Conservation (phyloP, 352 stramenopile genomes). For the Pythium rhizo-oryzae region DNA sequence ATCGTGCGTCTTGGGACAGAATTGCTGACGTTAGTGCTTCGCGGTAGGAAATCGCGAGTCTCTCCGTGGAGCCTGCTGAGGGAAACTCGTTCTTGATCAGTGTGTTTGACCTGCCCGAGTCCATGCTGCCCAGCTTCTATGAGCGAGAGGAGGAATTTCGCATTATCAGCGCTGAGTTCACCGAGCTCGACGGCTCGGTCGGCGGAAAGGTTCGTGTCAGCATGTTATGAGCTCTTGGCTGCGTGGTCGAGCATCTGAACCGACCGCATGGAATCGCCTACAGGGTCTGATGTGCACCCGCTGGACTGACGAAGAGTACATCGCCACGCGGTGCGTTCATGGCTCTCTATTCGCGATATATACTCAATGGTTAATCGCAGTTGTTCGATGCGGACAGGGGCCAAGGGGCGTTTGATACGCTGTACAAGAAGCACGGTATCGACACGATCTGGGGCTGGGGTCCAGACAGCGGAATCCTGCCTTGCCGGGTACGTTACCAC, state of each 20-base stretch:
- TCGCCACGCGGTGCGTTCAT: constrained; percentile 51
- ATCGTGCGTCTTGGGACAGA: too few relatives aligned
- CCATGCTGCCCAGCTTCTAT: constrained; percentile 68
- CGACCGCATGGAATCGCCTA: neutral
- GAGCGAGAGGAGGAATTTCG: constrained; percentile 90
- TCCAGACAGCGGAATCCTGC: constrained; percentile 78
- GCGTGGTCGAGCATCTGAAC: neutral
- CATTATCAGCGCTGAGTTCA: constrained; percentile 79
- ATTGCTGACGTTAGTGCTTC: too few relatives aligned
- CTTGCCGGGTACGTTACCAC: constrained; percentile 88
- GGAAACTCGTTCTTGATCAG: constrained; percentile 70
- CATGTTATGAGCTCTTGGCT: neutral
- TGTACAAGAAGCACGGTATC: constrained; percentile 87
- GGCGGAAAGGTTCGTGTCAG: constrained; percentile 32
- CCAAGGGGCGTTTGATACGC: constrained; percentile 71
- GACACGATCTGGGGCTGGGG: constrained; percentile 92
- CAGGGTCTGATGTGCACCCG: constrained; percentile 88
- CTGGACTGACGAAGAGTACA: constrained; percentile 89
- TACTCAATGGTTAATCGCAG: too few relatives aligned
- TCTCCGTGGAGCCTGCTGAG: constrained; percentile 69
- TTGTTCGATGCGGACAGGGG: constrained; percentile 45
- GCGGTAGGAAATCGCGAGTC: constrained; percentile 86
- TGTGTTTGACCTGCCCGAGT: constrained; percentile 66
- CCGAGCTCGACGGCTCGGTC: constrained; percentile 53
- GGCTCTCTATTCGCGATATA: too few relatives aligned